phyloP scores from a whole-genome alignment of 2,329 filamentous ascomycete species.

The Fusarium cyanostomum region DNA sequence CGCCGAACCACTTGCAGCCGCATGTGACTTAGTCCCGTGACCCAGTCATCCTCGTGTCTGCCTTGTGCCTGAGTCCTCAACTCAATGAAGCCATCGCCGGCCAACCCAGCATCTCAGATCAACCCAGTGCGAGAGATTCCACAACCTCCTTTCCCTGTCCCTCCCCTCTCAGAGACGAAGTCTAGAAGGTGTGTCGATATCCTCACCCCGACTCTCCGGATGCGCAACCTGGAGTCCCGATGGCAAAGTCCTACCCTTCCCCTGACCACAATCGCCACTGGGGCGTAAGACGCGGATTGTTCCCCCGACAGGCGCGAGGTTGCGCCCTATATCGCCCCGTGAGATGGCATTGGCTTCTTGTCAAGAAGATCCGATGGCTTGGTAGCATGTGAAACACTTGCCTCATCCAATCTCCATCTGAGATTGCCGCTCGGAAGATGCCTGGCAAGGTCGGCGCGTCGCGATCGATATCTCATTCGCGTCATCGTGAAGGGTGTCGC shows the following conservation, averaged over 20 bases:
- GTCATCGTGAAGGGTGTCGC: conserved; percentile 14
- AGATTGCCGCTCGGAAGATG: conserved; percentile 8
- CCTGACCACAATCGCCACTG: conserved; percentile 11
- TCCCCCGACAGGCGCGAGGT: conserved; percentile 14
- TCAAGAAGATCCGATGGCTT: too few relatives aligned
- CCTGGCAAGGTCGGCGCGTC: conserved; percentile 2
- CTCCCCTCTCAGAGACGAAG: not conserved
- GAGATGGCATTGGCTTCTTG: conserved; percentile 15
- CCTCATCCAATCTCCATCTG: conserved; percentile 1
- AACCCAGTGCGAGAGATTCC: conserved; percentile 22
- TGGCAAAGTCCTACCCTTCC: conserved; percentile 18
- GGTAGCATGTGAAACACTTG: conserved; percentile 6
- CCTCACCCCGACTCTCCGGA: conserved; percentile 5
- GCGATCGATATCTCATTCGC: conserved; percentile 1
- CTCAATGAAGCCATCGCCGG: not conserved
- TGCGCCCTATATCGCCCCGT: not conserved
- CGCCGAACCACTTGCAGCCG: not conserved
- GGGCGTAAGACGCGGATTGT: conserved; percentile 24
- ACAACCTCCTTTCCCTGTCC: not conserved
- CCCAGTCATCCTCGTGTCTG: not conserved
- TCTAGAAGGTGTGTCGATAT: conserved; percentile 33
- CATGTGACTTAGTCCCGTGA: conserved; percentile 3
- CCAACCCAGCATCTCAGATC: not conserved
- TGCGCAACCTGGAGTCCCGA: conserved; percentile 7
- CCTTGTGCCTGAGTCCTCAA: not conserved